Base-by-base conservation (phyloP, 2,329 filamentous ascomycete species). In the Fusarium agapanthi region DNA sequence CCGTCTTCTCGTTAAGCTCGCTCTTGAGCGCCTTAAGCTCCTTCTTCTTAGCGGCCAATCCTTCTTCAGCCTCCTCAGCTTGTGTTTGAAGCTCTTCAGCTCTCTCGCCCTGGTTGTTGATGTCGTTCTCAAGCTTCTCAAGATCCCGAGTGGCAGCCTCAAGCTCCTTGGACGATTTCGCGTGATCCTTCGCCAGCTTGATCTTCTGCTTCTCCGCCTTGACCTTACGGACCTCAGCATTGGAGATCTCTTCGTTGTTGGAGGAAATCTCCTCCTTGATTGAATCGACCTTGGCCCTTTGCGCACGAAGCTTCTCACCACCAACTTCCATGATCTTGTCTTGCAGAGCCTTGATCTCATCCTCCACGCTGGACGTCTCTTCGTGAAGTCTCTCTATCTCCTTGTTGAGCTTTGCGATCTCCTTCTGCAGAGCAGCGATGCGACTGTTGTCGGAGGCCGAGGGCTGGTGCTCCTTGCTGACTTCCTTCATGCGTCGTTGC, bases 291-390 rank as follows among this genome's bases (percentile, higher is more conserved):
- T 93, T 97, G 69, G 94, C 91, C 76, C 96, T 95, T 80, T 99
- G 95, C 24, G 92, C 89, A 61, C 96, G 92, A 24, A 99, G 90
- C 83, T 94, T 95, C 78, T 98, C 95, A 82, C 96, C 96, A 79
- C 96, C 96, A 71, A 97, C 92, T 82, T 98, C 92, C 96, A 99
- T 98, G 78, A 99, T 99, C 86, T 95, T 97, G 87, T 96, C 92
- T 80, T 99, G 95, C 3, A 99, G 86, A 26, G 88, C 88, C 83
- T 97, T 95, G 83, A 99, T 98, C 81, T 98, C 96, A 32, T 92
- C 91, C 80, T 99, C 96, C 14, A 97, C 91, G 50, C 92, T 96
- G 4, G 93, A 90, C n/a, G 93, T 98, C 82, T 98, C 94, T 15
- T 89, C 87, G 69, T 91, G 93, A 15, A 99, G 88, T 77, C 92